Evolutionary conservation across 306 rosid species (phyloP), one percentile per base, ranked within the genome.

Genomic region (Vicia faba): DNA sequence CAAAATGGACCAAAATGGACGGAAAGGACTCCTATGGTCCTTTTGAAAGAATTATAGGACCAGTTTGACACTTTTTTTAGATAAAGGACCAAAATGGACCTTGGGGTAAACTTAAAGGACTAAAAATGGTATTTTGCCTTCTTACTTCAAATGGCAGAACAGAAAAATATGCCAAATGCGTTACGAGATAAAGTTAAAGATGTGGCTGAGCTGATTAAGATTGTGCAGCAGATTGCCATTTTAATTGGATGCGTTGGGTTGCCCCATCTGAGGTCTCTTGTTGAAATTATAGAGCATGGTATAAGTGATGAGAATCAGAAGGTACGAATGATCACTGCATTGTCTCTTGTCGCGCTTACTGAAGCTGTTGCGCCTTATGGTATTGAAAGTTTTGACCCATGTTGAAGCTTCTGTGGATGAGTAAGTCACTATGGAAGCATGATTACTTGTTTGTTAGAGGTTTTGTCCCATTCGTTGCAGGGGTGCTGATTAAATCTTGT

Each of bases 321-420:
- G 78, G 98, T 92, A 86, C 79, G 95, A 61, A 92, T 96, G 0
- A 92, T 89, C 64, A 92, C 98, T 65, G 96, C 96, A 1, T 65
- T 92, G 80, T 92, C 96, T 40, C 92, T 92, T 60, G 96, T 96
- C 54, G 96, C 98, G 4, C 96, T 92, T 68, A 96, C 95, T 2
- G 98, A 92, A 81, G 98, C 96, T 50, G 89, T 96, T 49, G 95
- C 98, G 26, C 98, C 98, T 5, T 89, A 92, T 41, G 98, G 98
- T 75, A 92, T 92, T 68, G 98, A 89, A 71, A 92, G 98, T 85
- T 92, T 92, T 50, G 98, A 89, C 83, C 98, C 1, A 95, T 89
- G 62, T 66, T 89, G 87, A 92, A 89, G 75, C 98, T 96, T 0
- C 68, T 92, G 70, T 92, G 98, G 95, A 92, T 87, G 83, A 96